Evolutionary conservation across 2,329 filamentous ascomycete genomes (phyloP).

Genomic region (Clarireedia paspali): DNA sequence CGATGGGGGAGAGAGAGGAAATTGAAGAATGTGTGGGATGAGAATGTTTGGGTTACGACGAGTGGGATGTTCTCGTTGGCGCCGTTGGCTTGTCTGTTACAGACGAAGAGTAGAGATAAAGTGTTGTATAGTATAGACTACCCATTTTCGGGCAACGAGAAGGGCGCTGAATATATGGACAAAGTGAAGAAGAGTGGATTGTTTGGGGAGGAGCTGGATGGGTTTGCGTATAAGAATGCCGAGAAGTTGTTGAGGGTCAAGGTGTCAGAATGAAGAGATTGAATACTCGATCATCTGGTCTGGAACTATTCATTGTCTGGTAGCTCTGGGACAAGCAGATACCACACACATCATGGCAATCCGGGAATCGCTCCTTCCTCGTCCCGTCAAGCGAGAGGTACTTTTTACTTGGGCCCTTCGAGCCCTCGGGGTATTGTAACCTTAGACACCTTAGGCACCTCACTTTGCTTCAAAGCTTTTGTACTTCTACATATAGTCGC

Average conservation of each 20-base stretch:
- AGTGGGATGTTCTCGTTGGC: conserved; percentile 44
- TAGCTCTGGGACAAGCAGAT: too few relatives aligned
- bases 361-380: too few relatives aligned
- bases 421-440: too few relatives aligned
- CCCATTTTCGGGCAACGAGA: conserved; percentile 44
- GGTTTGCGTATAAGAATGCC: conserved; percentile 43
- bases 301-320: too few relatives aligned
- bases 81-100: conserved; percentile 37
- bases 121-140: conserved; percentile 52
- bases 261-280: background rate
- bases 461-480: too few relatives aligned
- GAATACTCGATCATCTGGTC: too few relatives aligned
- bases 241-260: conserved; percentile 36
- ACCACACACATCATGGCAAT: too few relatives aligned
- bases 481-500: too few relatives aligned
- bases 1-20: conserved; percentile 29
- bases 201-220: conserved; percentile 40
- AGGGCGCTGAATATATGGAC: conserved; percentile 39
- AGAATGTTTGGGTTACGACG: conserved; percentile 51
- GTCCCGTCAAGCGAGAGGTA: too few relatives aligned
- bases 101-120: conserved; percentile 40
- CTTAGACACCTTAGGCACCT: too few relatives aligned
- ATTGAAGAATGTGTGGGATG: conserved; percentile 43
- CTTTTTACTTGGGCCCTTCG: too few relatives aligned
- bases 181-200: conserved; percentile 42